phyloP scores from a whole-genome alignment of 108 stramenopile species.

The Cyclotella sp. region DNA sequence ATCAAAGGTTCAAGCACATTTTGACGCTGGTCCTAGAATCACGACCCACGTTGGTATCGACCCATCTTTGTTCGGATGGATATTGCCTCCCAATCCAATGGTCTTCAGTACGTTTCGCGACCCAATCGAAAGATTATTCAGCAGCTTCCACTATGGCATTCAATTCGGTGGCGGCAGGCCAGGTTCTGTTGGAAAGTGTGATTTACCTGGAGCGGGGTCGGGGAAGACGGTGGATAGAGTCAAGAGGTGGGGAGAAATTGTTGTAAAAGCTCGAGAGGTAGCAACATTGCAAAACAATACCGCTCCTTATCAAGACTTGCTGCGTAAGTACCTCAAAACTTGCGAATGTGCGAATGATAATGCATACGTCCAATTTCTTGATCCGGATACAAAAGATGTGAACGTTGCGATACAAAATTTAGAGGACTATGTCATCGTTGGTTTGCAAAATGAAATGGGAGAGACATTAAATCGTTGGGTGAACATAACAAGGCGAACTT shows the following conservation, averaged over 20 bases:
- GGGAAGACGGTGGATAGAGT: not conserved
- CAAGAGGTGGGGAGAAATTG: conserved; percentile 16
- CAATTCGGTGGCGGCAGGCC: conserved; percentile 31
- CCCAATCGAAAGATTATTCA: conserved; percentile 27
- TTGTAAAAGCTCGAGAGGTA: conserved; percentile 15
- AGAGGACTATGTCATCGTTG: conserved; percentile 38
- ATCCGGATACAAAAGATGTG: conserved; percentile 37
- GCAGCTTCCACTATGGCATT: conserved; percentile 36
- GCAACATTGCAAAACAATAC: conserved; percentile 13
- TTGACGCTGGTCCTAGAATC: conserved; percentile 14
- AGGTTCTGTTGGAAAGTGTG: conserved; percentile 21
- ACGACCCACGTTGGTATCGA: conserved; percentile 36
- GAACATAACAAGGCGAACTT: conserved; percentile 18
- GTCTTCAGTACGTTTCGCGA: conserved; percentile 35
- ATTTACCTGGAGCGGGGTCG: conserved; percentile 6
- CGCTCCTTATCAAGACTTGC: conserved; percentile 17
- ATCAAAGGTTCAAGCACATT: not conserved
- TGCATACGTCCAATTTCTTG: conserved; percentile 45
- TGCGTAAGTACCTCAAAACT: conserved; percentile 21
- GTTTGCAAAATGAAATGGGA: conserved; percentile 30
- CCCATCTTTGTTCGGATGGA: conserved; percentile 33
- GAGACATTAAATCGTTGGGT: conserved; percentile 18
- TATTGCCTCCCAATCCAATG: conserved; percentile 24
- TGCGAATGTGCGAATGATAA: conserved; percentile 26
- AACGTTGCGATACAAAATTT: conserved; percentile 28